Conservation (phyloP, 2,329 filamentous ascomycete species). For the Mycogone perniciosa region DNA sequence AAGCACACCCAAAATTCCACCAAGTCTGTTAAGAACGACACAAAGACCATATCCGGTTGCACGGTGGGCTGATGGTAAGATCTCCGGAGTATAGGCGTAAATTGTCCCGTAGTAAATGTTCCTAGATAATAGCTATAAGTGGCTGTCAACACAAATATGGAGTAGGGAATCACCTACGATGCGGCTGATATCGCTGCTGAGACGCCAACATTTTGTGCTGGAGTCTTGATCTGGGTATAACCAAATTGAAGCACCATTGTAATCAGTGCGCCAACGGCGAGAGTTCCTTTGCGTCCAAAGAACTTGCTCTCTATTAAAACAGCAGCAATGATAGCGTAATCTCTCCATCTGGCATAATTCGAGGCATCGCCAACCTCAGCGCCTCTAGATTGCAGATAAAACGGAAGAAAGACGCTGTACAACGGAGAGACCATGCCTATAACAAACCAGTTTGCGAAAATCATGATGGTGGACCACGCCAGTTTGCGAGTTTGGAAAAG, state of each 20-base stretch:
- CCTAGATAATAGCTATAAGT: neutral
- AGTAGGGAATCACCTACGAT: slow-evolving; percentile 5
- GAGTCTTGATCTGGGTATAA: slow-evolving; percentile 12
- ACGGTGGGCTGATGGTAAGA: slow-evolving; percentile 12
- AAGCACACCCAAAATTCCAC: slow-evolving; percentile 11
- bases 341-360: slow-evolving; percentile 13
- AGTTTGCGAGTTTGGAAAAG: slow-evolving; percentile 11
- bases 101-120: slow-evolving; percentile 13
- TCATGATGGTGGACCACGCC: slow-evolving; percentile 9
- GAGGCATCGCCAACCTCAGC: slow-evolving; percentile 6
- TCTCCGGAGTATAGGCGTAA: slow-evolving; percentile 12
- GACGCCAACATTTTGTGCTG: slow-evolving; percentile 11
- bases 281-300: slow-evolving; percentile 10
- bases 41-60: slow-evolving; percentile 12
- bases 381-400: slow-evolving; percentile 9
- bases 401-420: slow-evolving; percentile 11
- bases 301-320: slow-evolving; percentile 8
- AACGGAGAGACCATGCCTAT: slow-evolving; percentile 13
- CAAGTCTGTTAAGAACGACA: slow-evolving; percentile 12
- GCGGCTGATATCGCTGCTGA: slow-evolving; percentile 12
- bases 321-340: slow-evolving; percentile 10
- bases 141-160: neutral
- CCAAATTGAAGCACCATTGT: slow-evolving; percentile 13
- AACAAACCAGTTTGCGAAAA: slow-evolving; percentile 13
- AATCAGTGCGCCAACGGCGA: slow-evolving; percentile 4